These are phyloP conservation scores for Metschnikowia reukaufii DNA, from an alignment of 805 yeast genomes.

Conservation along the genomic window DNA sequence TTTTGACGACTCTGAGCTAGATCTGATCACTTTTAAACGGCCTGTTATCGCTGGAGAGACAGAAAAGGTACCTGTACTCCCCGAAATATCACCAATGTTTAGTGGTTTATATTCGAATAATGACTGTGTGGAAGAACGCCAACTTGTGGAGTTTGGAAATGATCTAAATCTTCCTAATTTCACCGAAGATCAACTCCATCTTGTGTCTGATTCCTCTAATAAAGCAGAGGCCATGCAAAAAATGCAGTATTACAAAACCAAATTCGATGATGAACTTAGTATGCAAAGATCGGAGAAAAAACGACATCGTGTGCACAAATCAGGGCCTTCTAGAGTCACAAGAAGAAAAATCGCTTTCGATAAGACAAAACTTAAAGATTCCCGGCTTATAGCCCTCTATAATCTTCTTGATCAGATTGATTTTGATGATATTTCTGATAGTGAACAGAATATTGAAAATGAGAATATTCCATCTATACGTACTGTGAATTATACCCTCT, in stretches of 20 bases:
- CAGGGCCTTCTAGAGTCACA: neutral
- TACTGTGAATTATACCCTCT: neutral
- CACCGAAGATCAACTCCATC: constrained; percentile 20
- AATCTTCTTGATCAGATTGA: neutral
- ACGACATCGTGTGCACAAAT: neutral
- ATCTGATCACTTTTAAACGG: constrained; percentile 34
- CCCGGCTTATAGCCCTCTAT: constrained; percentile 3
- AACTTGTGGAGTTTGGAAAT: constrained; percentile 15
- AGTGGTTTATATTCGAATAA: constrained; percentile 12
- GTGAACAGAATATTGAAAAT: neutral
- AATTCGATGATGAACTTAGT: neutral
- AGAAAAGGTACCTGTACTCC: neutral
- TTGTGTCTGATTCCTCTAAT: no score
- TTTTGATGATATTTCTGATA: neutral
- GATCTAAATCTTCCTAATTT: constrained; percentile 9
- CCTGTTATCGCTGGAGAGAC: constrained; percentile 22
- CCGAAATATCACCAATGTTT: constrained; percentile 19
- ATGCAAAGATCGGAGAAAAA: neutral
- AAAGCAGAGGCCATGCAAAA: constrained; percentile 11
- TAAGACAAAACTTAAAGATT: constrained; percentile 1
- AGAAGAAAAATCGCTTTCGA: neutral
- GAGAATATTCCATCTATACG: neutral
- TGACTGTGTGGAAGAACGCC: constrained; percentile 10
- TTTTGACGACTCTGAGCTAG: constrained; percentile 29
- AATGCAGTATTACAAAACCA: constrained; percentile 4